phyloP scores from a whole-genome alignment of 192 early-diverging fungal genomes.

The Radiomyces spectabilis region DNA sequence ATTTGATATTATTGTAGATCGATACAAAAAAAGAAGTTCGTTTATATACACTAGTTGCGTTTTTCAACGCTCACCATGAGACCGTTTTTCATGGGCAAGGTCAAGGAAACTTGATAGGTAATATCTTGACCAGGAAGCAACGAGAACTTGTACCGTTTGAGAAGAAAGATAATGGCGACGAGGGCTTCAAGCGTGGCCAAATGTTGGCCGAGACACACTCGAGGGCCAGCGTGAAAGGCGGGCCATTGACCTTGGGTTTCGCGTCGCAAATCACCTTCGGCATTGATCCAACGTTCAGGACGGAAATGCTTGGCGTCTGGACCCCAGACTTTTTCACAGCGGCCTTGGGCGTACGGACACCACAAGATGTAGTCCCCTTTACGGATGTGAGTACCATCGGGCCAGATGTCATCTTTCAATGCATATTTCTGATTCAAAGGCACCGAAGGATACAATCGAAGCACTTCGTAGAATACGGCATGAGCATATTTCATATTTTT shows the following conservation, averaged over 20 bases:
- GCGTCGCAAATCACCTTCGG: slow-evolving; percentile 19
- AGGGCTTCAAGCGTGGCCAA: slow-evolving; percentile 39
- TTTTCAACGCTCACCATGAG: slow-evolving; percentile 16
- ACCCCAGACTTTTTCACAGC: slow-evolving; percentile 35
- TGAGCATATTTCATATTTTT: slow-evolving; percentile 32
- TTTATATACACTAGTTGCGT: too few species aligned
- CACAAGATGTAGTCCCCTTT: slow-evolving; percentile 42
- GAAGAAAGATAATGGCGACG: slow-evolving; percentile 27
- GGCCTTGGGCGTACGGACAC: slow-evolving; percentile 28
- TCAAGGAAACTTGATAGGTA: slow-evolving; percentile 24
- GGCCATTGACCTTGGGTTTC: slow-evolving; percentile 37
- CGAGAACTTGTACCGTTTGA: slow-evolving; percentile 29
- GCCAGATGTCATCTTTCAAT: slow-evolving; percentile 39
- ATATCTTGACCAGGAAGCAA: slow-evolving; percentile 29
- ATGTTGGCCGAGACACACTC: slow-evolving; percentile 31
- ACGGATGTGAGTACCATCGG: slow-evolving; percentile 39
- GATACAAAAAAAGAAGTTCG: too few species aligned
- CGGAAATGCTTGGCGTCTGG: slow-evolving; percentile 39
- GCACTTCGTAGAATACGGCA: slow-evolving; percentile 27
- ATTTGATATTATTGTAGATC: too few species aligned
- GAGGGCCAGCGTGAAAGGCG: slow-evolving; percentile 46
- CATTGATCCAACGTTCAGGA: slow-evolving; percentile 39
- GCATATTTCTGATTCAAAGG: slow-evolving; percentile 42
- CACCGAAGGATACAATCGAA: slow-evolving; percentile 38
- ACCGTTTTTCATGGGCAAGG: slow-evolving; percentile 31